phyloP scores from a whole-genome alignment of 2,329 filamentous ascomycete species.

The Nemania serpens region DNA sequence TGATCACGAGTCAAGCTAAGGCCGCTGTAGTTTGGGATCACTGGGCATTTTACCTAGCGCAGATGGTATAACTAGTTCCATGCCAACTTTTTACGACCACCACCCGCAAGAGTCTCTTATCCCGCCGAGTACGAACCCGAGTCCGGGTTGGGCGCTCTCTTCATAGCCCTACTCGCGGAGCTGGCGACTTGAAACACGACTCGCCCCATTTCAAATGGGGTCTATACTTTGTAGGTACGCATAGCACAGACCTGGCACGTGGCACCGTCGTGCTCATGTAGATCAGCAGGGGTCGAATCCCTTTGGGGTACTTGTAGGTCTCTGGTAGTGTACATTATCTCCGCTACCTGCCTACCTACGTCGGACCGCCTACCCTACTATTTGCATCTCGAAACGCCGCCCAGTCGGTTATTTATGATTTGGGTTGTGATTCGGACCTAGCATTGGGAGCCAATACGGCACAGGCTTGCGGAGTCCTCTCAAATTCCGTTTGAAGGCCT shows the following conservation, averaged over 20 bases:
- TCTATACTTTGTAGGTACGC: background rate
- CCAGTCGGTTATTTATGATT: too few relatives aligned
- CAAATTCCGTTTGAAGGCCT: too few relatives aligned
- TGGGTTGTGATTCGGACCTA: too few relatives aligned
- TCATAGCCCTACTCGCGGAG: background rate
- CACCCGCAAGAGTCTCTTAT: background rate
- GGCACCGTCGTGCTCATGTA: slow-evolving; percentile 22
- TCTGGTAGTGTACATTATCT: background rate
- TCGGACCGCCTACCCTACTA: too few relatives aligned
- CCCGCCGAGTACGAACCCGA: background rate
- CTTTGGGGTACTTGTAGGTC: background rate
- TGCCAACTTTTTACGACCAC: too few relatives aligned
- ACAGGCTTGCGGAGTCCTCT: too few relatives aligned
- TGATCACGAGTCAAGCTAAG: background rate
- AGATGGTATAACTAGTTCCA: too few relatives aligned
- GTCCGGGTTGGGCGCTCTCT: background rate
- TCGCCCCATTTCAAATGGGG: background rate
- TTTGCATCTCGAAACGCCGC: too few relatives aligned
- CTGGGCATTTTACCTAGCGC: too few relatives aligned
- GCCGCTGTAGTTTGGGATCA: too few relatives aligned
- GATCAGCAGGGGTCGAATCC: slow-evolving; percentile 24
- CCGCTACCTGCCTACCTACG: background rate
- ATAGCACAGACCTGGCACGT: slow-evolving; percentile 19
- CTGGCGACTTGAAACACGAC: slow-evolving; percentile 4
- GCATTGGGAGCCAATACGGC: too few relatives aligned